Percentiles rank a stretch among this genome's conserved stretches.
These are phyloP conservation scores for Hyaloscypha hepaticicola DNA, from an alignment of 495 filamentous ascomycete genomes.

Conservation along the genomic window DNA sequence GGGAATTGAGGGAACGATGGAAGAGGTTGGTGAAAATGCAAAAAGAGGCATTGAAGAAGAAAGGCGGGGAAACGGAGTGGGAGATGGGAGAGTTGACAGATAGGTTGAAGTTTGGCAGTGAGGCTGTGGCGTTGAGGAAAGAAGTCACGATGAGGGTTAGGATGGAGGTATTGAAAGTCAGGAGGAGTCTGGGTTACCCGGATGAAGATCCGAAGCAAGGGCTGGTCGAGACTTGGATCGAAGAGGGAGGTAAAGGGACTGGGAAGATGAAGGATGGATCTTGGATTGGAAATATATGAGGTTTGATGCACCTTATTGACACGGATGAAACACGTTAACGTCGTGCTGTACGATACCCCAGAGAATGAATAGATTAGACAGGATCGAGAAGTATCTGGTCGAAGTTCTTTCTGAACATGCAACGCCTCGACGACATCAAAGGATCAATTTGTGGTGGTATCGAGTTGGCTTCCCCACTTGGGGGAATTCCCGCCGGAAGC, in stretches of 20 bases:
- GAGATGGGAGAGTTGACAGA: slow-evolving; percentile 64
- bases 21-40: slow-evolving; percentile 50
- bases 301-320: background rate
- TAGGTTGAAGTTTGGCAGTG: slow-evolving; percentile 64
- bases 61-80: slow-evolving; percentile 28
- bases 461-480: too few relatives aligned
- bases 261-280: slow-evolving; percentile 32
- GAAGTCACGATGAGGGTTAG: slow-evolving; percentile 79
- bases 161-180: slow-evolving; percentile 74
- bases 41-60: slow-evolving; percentile 25
- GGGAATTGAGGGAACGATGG: slow-evolving; percentile 71
- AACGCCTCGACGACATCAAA: too few relatives aligned
- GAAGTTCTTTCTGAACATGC: too few relatives aligned
- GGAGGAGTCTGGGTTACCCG: slow-evolving; percentile 64
- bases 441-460: too few relatives aligned
- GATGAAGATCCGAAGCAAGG: slow-evolving; percentile 67
- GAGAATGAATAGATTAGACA: background rate
- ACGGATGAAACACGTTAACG: too few relatives aligned
- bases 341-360: too few relatives aligned
- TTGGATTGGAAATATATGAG: slow-evolving; percentile 28
- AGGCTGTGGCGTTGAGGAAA: slow-evolving; percentile 75
- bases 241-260: slow-evolving; percentile 25
- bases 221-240: slow-evolving; percentile 49
- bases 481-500: too few relatives aligned
- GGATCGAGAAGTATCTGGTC: background rate